These are phyloP conservation scores for Volvariella volvacea DNA, from an alignment of 1,284 basidiomycete species.

Conservation along the genomic window DNA sequence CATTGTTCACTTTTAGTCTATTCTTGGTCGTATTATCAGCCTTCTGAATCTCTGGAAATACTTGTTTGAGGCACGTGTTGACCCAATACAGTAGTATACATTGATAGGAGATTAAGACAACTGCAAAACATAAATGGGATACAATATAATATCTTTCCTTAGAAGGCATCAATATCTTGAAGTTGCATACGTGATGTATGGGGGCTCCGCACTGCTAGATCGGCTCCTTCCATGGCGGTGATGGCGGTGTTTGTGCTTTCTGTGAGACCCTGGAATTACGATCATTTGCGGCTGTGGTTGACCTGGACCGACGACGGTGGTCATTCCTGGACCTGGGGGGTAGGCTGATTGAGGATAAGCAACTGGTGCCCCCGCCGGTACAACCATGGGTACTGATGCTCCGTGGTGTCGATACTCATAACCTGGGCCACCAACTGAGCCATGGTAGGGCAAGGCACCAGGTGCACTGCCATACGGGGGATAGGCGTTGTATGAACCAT, in stretches of 20 bases:
- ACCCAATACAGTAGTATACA: too few species aligned
- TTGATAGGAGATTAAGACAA: too few species aligned
- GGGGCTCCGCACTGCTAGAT: conserved; percentile 23
- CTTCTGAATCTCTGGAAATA: too few species aligned
- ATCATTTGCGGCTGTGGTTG: conserved; percentile 23
- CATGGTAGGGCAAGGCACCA: conserved; percentile 7
- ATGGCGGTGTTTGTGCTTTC: conserved; percentile 27
- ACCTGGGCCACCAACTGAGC: conserved; percentile 11
- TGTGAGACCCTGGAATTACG: conserved; percentile 26
- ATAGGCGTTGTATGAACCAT: neutral
- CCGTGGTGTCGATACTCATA: conserved; percentile 10
- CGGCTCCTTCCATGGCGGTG: conserved; percentile 18
- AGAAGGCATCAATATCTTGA: neutral
- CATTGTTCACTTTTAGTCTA: too few species aligned
- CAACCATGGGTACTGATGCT: conserved; percentile 15
- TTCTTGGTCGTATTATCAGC: too few species aligned
- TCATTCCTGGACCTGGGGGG: conserved; percentile 10
- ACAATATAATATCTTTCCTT: too few species aligned
- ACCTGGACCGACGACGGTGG: conserved; percentile 8
- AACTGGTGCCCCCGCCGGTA: conserved; percentile 20
- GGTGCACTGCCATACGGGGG: neutral
- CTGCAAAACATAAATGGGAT: too few species aligned
- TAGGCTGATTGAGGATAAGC: conserved; percentile 16
- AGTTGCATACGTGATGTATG: conserved; percentile 3
- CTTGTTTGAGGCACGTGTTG: too few species aligned